Percentiles rank a stretch among this genome's conserved stretches.
These are phyloP conservation scores for Camellia japonica DNA, from an alignment of 148 eudicot species.

Conservation along the genomic window DNA sequence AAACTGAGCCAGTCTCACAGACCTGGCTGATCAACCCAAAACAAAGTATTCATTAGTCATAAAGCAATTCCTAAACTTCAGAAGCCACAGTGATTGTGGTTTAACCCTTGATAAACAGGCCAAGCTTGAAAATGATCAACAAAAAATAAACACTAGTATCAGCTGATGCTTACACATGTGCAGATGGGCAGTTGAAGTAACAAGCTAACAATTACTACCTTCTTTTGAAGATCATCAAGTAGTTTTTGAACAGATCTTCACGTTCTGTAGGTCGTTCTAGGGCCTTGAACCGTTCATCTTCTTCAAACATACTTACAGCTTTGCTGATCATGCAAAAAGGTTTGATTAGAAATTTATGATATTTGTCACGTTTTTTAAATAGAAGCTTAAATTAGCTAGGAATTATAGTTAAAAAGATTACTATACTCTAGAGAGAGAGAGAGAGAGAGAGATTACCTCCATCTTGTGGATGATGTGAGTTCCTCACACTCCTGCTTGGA, in stretches of 20 bases:
- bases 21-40: not conserved
- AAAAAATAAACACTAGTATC: not conserved
- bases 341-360: constrained; percentile 19
- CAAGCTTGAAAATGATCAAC: not conserved
- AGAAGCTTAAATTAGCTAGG: not conserved
- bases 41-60: not conserved
- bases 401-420: not conserved
- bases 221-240: constrained; percentile 77
- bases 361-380: not conserved
- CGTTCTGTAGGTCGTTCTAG: constrained; percentile 77
- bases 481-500: constrained; percentile 71
- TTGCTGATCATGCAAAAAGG: constrained; percentile 49
- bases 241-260: constrained; percentile 83
- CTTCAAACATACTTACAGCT: constrained; percentile 79
- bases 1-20: not conserved
- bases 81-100: not conserved
- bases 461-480: constrained; percentile 72
- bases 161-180: not conserved
- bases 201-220: constrained; percentile 35
- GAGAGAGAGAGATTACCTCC: constrained; percentile 55
- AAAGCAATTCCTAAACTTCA: not conserved
- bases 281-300: constrained; percentile 87
- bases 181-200: constrained; percentile 6
- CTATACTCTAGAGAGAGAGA: not conserved
- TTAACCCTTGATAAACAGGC: not conserved